A percentile compares a stretch with the other conserved stretches of the same genome.
These are phyloP conservation scores for Borovskyia barvae DNA, from an alignment of 208 protist genomes.

Conservation along the genomic window DNA sequence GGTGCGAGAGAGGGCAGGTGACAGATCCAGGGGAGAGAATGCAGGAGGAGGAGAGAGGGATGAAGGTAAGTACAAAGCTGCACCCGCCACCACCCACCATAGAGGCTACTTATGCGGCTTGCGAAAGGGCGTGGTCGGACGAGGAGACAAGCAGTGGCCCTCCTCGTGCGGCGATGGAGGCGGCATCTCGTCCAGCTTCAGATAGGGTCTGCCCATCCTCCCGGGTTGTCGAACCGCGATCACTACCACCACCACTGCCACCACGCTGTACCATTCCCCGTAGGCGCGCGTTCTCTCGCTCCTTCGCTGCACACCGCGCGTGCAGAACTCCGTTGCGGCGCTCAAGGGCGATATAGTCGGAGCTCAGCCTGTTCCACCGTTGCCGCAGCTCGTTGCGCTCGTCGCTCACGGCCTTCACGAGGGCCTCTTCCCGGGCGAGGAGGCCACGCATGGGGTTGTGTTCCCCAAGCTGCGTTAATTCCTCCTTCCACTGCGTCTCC, in stretches of 20 bases:
- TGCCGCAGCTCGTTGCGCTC: slow-evolving; percentile 54
- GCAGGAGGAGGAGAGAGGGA: no score
- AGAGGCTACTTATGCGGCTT: no score
- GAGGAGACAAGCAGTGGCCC: no score
- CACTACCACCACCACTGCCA: neutral
- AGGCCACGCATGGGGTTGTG: slow-evolving; percentile 54
- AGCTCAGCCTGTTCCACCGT: slow-evolving; percentile 50
- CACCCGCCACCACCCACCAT: no score
- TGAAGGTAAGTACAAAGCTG: no score
- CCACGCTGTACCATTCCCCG: slow-evolving; percentile 30
- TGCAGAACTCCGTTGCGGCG: slow-evolving; percentile 70
- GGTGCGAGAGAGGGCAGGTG: no score
- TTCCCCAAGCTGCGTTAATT: slow-evolving; percentile 37
- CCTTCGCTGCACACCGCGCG: slow-evolving; percentile 69
- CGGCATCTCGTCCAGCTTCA: no score
- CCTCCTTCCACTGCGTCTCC: slow-evolving; percentile 30
- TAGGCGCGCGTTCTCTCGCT: slow-evolving; percentile 65
- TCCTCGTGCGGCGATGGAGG: no score
- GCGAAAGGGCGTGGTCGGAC: no score
- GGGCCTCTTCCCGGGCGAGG: slow-evolving; percentile 47
- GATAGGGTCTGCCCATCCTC: neutral
- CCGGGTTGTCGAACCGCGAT: neutral
- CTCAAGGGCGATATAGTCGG: slow-evolving; percentile 69
- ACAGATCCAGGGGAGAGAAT: no score
- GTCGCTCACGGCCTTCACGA: slow-evolving; percentile 45